Evolutionary conservation across 164 flowering plant species (phyloP).

Genomic region (Saururus chinensis): DNA sequence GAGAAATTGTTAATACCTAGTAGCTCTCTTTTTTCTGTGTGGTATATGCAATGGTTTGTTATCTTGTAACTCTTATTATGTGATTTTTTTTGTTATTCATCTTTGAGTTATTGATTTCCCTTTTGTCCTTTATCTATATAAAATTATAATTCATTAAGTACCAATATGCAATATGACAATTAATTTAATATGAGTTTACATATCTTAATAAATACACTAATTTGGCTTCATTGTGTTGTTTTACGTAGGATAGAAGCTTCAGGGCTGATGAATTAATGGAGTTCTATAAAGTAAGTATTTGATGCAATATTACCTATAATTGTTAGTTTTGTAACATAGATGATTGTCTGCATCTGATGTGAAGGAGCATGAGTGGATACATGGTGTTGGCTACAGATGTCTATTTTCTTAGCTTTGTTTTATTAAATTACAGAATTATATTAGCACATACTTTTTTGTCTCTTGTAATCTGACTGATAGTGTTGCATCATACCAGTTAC

Average conservation of each 20-base stretch:
- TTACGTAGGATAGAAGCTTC: slow-evolving; percentile 52
- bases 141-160: too few relatives aligned
- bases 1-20: too few relatives aligned
- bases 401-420: too few relatives aligned
- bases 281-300: slow-evolving; percentile 64
- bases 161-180: neutral
- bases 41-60: neutral
- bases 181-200: too few relatives aligned
- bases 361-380: neutral
- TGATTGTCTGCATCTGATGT: neutral
- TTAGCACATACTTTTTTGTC: neutral
- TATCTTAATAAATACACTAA: neutral
- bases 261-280: slow-evolving; percentile 92
- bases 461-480: neutral
- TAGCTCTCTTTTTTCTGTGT: neutral
- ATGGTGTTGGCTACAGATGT: too few relatives aligned
- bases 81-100: too few relatives aligned
- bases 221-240: neutral
- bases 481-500: neutral
- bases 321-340: neutral
- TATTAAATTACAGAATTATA: neutral
- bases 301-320: neutral
- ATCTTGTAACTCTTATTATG: neutral
- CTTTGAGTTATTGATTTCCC: neutral
- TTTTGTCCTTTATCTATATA: too few relatives aligned